phyloP scores from a whole-genome alignment of 306 rosid genomes.

The Spatholobus suberectus region DNA sequence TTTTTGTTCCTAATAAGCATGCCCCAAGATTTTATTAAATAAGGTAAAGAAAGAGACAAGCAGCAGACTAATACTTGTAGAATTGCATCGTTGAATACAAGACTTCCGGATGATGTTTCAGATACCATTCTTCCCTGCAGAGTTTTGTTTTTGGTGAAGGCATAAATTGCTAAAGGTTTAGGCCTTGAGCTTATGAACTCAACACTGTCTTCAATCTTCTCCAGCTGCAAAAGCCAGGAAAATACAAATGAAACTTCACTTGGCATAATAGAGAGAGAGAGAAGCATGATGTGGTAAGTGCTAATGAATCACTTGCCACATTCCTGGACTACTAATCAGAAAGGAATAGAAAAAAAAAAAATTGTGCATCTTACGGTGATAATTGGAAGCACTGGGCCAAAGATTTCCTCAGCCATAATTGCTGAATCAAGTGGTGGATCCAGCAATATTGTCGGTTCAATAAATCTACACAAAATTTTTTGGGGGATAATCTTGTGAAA shows the following conservation, averaged over 20 bases:
- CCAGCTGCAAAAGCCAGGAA: constrained; percentile 52
- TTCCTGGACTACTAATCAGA: background rate
- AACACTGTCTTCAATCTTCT: constrained; percentile 75
- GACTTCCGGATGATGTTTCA: constrained; percentile 79
- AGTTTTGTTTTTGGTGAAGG: constrained; percentile 61
- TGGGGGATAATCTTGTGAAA: background rate
- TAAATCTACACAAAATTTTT: constrained; percentile 55
- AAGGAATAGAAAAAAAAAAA: background rate
- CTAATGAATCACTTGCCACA: background rate
- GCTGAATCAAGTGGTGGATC: constrained; percentile 74
- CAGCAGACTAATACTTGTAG: constrained; percentile 51
- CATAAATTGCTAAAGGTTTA: constrained; percentile 71
- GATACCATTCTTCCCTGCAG: constrained; percentile 62
- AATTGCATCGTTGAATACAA: constrained; percentile 65
- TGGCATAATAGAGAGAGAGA: too few species aligned
- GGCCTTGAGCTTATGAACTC: constrained; percentile 71
- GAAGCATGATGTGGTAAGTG: too few species aligned
- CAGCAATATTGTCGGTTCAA: constrained; percentile 77
- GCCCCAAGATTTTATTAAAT: background rate
- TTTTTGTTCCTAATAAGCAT: background rate
- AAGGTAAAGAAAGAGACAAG: background rate
- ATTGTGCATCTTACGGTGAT: constrained; percentile 52
- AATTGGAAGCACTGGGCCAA: constrained; percentile 81
- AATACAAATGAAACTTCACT: background rate
- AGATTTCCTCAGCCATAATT: constrained; percentile 76